Conservation (phyloP, 768 basidiomycete species). For the Glaciozyma antarctica region DNA sequence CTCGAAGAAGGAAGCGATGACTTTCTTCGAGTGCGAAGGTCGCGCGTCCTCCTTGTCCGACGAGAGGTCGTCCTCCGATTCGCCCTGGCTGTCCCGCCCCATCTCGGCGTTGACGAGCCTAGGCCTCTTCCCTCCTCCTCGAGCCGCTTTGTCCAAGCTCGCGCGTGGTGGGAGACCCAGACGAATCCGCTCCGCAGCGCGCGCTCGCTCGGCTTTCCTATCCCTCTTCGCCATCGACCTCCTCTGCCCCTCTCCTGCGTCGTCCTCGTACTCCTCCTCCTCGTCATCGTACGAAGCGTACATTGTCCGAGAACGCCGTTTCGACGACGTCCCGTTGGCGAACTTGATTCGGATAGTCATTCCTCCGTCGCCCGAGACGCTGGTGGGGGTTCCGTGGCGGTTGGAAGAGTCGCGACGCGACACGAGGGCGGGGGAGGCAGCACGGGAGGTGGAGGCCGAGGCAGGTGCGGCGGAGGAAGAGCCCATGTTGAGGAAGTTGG, state of each 20-base stretch:
- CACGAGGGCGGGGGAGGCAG: background rate
- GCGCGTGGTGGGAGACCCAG: constrained; percentile 6
- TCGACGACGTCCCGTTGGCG: background rate
- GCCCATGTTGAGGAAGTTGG: constrained; percentile 22
- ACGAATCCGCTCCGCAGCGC: constrained; percentile 4
- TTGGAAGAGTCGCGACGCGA: background rate
- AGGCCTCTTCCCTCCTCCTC: background rate
- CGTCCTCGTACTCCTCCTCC: background rate
- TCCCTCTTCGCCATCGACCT: constrained; percentile 10
- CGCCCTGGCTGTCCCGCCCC: background rate
- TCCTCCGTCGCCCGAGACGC: constrained; percentile 1
- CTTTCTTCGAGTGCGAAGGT: background rate
- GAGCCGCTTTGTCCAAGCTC: background rate
- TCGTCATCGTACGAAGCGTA: background rate
- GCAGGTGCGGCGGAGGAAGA: background rate
- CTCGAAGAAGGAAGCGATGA: constrained; percentile 21
- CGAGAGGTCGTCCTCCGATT: background rate
- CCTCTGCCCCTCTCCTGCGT: background rate
- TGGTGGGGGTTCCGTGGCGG: constrained; percentile 14
- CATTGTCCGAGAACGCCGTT: background rate
- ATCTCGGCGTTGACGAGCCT: background rate
- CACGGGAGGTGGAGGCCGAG: background rate
- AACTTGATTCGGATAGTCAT: constrained; percentile 26
- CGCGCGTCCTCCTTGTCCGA: constrained; percentile 2
- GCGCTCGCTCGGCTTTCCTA: constrained; percentile 3